Evolutionary conservation across 805 yeast species (phyloP).

Genomic region (Zygosaccharomyces bailii): DNA sequence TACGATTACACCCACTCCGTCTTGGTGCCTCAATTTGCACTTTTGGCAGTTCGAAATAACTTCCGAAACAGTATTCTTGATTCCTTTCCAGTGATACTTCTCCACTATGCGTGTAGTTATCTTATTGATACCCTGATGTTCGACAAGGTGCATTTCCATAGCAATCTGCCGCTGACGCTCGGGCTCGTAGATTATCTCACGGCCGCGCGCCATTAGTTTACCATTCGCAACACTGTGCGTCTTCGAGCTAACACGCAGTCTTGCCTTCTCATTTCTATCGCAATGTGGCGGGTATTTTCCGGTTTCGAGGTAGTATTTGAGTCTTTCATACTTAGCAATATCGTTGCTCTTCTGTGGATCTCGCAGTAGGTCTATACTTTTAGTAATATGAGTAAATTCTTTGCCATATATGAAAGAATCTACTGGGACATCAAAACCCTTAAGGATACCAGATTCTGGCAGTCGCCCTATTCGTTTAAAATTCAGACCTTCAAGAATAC

Average conservation of each 20-base stretch:
- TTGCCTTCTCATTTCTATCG: slow-evolving; percentile 81
- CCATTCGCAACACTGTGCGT: slow-evolving; percentile 3
- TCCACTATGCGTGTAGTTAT: slow-evolving; percentile 76
- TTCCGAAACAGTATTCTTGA: slow-evolving; percentile 79
- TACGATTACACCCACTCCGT: slow-evolving; percentile 34
- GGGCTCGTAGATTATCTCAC: slow-evolving; percentile 80
- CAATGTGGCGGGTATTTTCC: slow-evolving; percentile 84
- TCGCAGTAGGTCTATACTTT: slow-evolving; percentile 30
- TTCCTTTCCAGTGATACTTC: slow-evolving; percentile 85
- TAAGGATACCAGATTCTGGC: slow-evolving; percentile 83
- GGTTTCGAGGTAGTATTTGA: slow-evolving; percentile 72
- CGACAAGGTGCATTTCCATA: slow-evolving; percentile 59
- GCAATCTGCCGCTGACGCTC: slow-evolving; percentile 72
- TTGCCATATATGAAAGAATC: slow-evolving; percentile 85
- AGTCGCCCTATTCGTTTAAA: slow-evolving; percentile 78
- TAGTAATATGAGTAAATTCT: slow-evolving; percentile 54
- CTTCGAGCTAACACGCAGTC: slow-evolving; percentile 69
- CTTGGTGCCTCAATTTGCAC: slow-evolving; percentile 52
- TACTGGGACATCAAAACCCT: slow-evolving; percentile 79
- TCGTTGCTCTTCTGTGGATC: slow-evolving; percentile 29
- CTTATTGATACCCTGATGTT: slow-evolving; percentile 86
- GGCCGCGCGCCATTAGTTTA: slow-evolving; percentile 61
- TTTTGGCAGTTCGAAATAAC: slow-evolving; percentile 73
- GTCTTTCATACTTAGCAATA: slow-evolving; percentile 62
- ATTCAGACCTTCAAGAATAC: slow-evolving; percentile 69